Base-by-base conservation (phyloP, 495 filamentous ascomycete species). In the Aspergillus bridgeri region DNA sequence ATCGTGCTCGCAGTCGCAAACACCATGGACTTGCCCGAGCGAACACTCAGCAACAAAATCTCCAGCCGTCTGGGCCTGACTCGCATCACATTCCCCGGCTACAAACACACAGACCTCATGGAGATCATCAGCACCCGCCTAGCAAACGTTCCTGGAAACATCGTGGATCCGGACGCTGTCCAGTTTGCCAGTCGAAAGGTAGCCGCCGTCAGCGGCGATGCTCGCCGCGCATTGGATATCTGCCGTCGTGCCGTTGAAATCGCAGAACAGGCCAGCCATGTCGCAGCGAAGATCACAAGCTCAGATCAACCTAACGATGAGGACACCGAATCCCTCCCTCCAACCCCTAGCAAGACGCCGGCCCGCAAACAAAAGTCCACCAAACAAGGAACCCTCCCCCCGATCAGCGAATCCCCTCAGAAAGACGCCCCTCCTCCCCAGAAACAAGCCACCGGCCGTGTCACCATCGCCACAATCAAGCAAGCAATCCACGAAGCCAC, bases 1-100 rank as follows among this genome's bases (percentile, higher is more conserved):
- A 96, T 98, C 67, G 95, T 99, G 13, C 82, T 99, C 0, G 95
- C 95, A 7, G 95, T 99, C 9, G 95, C 95, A 33, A 99, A 99
- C 71, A 99, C 95, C 20, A 99, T 99, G 95, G 95, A 99, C 72
- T 76, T 99, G 20, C 95, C 95, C 0, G 95, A 99, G 73, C 83
- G 95, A 65, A 99, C 95, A 0, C 79, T 99, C 17, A 92, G 89
- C 73, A 99, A 99, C 74, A 98, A 98, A 71, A 99, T 99, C 71
- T 94, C 89, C 62, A 92, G 88, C 61, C 86, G 95, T 62, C 80
- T 98, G 42, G 93, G 91, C 19, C 73, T 96, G 6, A 93, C 89
- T 19, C 83, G 95, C 60, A 96, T 99, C 65, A 96, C 94, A 1
- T 99, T 99, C 66, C 91, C 92, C 0, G 95, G 95, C 21, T 99